A percentile compares a stretch with the other conserved stretches of the same genome.
Evolutionary conservation across 768 basidiomycete genomes (phyloP).

Genomic region (Panaeolus papilionaceus): DNA sequence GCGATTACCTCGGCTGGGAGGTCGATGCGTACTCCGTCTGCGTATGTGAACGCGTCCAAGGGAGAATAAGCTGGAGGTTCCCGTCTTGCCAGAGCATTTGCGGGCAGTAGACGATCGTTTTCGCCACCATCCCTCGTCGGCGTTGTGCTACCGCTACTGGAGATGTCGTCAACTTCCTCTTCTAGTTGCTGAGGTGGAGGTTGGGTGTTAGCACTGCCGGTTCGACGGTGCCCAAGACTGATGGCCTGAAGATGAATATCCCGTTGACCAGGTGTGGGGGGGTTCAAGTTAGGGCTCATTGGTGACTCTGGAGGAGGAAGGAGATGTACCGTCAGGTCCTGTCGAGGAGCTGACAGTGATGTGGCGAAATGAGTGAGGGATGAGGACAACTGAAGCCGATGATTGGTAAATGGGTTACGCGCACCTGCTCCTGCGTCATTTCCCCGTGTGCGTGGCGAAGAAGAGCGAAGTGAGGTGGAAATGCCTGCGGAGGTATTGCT

Average conservation of each 20-base stretch:
- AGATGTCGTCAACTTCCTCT: conserved; percentile 22
- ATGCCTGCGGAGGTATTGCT: conserved; percentile 36
- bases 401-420: conserved; percentile 80
- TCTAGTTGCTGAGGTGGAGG: conserved; percentile 15
- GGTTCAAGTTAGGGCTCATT: conserved; percentile 71
- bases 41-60: conserved; percentile 82
- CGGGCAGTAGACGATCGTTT: conserved; percentile 36
- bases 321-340: conserved; percentile 72
- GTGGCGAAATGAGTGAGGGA: conserved; percentile 73
- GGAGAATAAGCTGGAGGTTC: conserved; percentile 91
- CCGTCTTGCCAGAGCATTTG: conserved; percentile 50
- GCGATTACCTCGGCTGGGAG: conserved; percentile 92
- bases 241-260: conserved; percentile 85
- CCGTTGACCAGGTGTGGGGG: conserved; percentile 83
- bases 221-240: conserved; percentile 44
- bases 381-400: conserved; percentile 63
- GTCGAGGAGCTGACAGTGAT: conserved; percentile 65
- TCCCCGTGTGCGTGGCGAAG: conserved; percentile 52
- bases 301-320: conserved; percentile 86
- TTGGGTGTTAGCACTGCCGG: conserved; percentile 34
- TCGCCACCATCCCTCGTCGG: conserved; percentile 29
- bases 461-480: conserved; percentile 42
- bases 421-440: conserved; percentile 80
- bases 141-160: conserved; percentile 30
- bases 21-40: conserved; percentile 92